Conservation (phyloP, 768 basidiomycete species). For the Daedaleopsis nitida region DNA sequence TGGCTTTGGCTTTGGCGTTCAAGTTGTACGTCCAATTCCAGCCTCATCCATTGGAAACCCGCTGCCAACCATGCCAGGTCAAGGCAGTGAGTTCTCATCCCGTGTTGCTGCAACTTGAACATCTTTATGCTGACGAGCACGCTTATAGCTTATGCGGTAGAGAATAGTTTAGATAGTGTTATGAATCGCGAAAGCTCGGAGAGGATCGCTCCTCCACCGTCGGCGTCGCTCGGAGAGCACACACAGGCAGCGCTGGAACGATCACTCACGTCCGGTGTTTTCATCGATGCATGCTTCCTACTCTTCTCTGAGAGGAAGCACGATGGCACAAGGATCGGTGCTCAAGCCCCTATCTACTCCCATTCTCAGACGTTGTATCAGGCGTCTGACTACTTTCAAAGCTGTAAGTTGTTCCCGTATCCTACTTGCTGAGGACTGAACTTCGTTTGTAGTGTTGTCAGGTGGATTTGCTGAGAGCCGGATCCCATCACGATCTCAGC, state of each 20-base stretch:
- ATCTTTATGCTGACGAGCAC: too few species aligned
- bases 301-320: background rate
- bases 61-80: too few species aligned
- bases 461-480: background rate
- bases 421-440: too few species aligned
- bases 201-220: background rate
- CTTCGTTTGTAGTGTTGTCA: background rate
- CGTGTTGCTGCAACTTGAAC: too few species aligned
- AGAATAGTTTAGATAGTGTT: too few species aligned
- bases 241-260: background rate
- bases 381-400: background rate
- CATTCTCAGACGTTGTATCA: background rate
- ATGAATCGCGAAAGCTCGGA: too few species aligned
- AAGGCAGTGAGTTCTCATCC: too few species aligned
- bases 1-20: too few species aligned
- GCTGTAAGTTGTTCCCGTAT: background rate
- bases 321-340: background rate
- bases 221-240: background rate
- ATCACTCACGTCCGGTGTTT: slow-evolving; percentile 2
- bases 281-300: slow-evolving; percentile 1
- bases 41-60: too few species aligned
- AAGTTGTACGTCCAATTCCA: too few species aligned
- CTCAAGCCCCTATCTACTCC: background rate
- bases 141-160: too few species aligned
- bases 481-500: background rate